Evolutionary conservation across 345 rosid genomes (phyloP).

Genomic region (Hibiscus tridactylites): DNA sequence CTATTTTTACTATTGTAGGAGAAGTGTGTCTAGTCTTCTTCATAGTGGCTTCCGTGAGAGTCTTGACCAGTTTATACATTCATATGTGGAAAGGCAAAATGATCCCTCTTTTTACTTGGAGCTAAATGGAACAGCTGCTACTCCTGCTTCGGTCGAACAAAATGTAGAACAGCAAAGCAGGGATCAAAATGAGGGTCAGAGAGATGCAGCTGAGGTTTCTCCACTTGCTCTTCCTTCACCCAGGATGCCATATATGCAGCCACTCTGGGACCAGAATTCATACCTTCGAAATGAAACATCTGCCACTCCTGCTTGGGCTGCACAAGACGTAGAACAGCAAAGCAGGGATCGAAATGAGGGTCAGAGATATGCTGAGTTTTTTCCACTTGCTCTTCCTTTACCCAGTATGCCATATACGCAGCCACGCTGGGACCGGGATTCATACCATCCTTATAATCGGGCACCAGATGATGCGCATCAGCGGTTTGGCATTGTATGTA

Average conservation of each 20-base stretch:
- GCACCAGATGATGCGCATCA: slow-evolving; percentile 54
- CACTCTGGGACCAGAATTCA: slow-evolving; percentile 59
- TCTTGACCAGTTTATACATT: slow-evolving; percentile 76
- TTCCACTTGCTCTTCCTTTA: slow-evolving; percentile 41
- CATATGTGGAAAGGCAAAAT: slow-evolving; percentile 84
- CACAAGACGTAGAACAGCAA: slow-evolving; percentile 20
- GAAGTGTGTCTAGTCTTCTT: slow-evolving; percentile 91
- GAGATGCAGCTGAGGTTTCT: slow-evolving; percentile 31
- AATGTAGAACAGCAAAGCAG: slow-evolving; percentile 47
- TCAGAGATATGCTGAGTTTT: slow-evolving; percentile 38
- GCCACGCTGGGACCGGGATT: slow-evolving; percentile 58
- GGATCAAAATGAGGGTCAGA: slow-evolving; percentile 42
- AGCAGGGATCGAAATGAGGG: slow-evolving; percentile 37
- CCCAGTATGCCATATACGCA: slow-evolving; percentile 36
- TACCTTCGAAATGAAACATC: slow-evolving; percentile 39
- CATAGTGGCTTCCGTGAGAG: slow-evolving; percentile 80
- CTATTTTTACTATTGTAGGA: slow-evolving; percentile 39
- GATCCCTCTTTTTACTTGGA: slow-evolving; percentile 60
- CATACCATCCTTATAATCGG: slow-evolving; percentile 43
- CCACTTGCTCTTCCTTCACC: slow-evolving; percentile 43
- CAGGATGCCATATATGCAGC: slow-evolving; percentile 31
- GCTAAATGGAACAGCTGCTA: slow-evolving; percentile 43
- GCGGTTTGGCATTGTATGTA: slow-evolving; percentile 62
- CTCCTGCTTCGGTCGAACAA: slow-evolving; percentile 35
- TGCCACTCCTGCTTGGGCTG: slow-evolving; percentile 36